phyloP scores from a whole-genome alignment of 2,329 filamentous ascomycete genomes.

The Beauveria sp. region DNA sequence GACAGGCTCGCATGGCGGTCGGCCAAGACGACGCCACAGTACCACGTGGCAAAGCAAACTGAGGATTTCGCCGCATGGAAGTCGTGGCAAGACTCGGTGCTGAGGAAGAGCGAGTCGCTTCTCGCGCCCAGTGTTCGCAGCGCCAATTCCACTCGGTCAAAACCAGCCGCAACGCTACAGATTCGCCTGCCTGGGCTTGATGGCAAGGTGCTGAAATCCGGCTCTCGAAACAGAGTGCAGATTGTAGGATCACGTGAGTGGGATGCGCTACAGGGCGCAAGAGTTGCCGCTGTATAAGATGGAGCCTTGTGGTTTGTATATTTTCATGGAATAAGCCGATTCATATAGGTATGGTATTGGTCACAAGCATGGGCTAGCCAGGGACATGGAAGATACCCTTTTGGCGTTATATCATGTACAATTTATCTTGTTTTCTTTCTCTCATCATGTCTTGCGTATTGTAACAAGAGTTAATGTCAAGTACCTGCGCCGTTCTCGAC shows the following conservation, averaged over 20 bases:
- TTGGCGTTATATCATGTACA: conserved; percentile 9
- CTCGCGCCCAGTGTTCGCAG: conserved; percentile 10
- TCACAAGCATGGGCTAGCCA: not conserved
- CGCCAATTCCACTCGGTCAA: conserved; percentile 8
- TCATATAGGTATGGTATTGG: not conserved
- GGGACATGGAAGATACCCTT: conserved; percentile 3
- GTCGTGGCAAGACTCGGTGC: conserved; percentile 47
- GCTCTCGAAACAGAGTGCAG: conserved; percentile 34
- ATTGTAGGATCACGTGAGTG: conserved; percentile 48
- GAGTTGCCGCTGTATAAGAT: conserved; percentile 22
- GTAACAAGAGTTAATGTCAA: not conserved
- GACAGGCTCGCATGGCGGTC: conserved; percentile 61
- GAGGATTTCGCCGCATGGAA: conserved; percentile 59
- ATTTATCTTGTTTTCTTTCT: conserved; percentile 5
- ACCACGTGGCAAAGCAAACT: conserved; percentile 55
- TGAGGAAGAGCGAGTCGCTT: conserved; percentile 42
- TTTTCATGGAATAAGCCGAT: conserved; percentile 1
- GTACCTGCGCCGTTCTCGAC: not conserved
- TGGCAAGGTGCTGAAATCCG: conserved; percentile 33
- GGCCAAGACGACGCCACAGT: conserved; percentile 54
- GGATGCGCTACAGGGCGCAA: conserved; percentile 44
- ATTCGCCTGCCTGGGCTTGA: conserved; percentile 38
- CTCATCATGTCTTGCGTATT: not conserved
- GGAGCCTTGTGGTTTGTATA: conserved; percentile 8
- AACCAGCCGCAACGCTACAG: conserved; percentile 39